Base-by-base conservation (phyloP, 768 basidiomycete genomes). In the Lenzites betulinus region DNA sequence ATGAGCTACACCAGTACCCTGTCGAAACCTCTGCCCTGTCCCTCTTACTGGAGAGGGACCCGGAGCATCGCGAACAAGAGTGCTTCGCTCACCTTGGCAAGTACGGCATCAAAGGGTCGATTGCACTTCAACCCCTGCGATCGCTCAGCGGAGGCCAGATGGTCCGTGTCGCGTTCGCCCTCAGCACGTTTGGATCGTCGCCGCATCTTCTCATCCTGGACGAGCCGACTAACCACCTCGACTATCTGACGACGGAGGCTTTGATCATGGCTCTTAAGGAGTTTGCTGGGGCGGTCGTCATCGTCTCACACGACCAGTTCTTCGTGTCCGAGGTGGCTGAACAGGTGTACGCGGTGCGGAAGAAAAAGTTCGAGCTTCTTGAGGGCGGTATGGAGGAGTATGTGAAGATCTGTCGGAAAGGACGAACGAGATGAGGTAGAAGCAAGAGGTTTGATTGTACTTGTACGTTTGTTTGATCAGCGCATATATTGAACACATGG, bases 111-210 rank as follows among this genome's bases (percentile, higher is more conserved):
- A 63, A 55, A 36, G 57, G 57, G 13, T 46, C 39, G 9, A 36
- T 50, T 36, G 62, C 62, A 9, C 20, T 59, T 12, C 62, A 63
- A 33, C 57, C 62, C 26, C 28, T 63, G 38, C 95, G 93, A 75
- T 96, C 98, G 72, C 98, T 98, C 94, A 90, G 87, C 69, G 96
- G 96, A 83, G 96, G 96, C 68, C 98, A 96, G 96, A 84, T 96
- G 58, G 98, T 98, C 95, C 87, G 96, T 71, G 96, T 98, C 51
- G 91, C 96, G 15, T 89, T 98, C 39, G 96, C 96, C 28, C 83
- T 63, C 9, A 59, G 94, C 50, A 96, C 96, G 1, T 82, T 98
- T 42, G 97, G 97, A 74, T 77, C 98, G 74, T 96, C 95, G 74
- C 97, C 97, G 7, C 97, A 99, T 78, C 77, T 99, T 23, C 82